Evolutionary conservation across 2,329 filamentous ascomycete genomes (phyloP).

Genomic region (Penicillium sclerotiorum): DNA sequence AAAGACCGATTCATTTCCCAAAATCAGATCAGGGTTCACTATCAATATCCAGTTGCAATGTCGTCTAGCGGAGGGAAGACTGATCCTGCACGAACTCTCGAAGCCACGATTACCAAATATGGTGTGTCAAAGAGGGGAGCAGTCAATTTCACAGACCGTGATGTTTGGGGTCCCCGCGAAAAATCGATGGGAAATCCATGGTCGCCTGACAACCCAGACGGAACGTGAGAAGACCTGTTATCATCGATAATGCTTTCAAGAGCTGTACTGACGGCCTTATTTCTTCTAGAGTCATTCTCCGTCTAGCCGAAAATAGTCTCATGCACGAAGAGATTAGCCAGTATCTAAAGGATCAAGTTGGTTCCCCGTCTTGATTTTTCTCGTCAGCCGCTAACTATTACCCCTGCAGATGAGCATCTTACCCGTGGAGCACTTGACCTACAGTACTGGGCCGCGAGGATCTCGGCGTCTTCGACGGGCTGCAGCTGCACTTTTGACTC

Average conservation of each 20-base stretch:
- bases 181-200: constrained; percentile 16
- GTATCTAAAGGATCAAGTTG: constrained; percentile 9
- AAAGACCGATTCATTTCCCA: no score
- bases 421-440: constrained; percentile 25
- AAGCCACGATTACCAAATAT: neutral
- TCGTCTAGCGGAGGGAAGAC: neutral
- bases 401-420: neutral
- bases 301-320: constrained; percentile 16
- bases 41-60: no score
- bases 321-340: constrained; percentile 11
- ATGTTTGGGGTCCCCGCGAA: constrained; percentile 14
- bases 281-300: constrained; percentile 13
- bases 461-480: constrained; percentile 27
- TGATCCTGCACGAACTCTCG: neutral
- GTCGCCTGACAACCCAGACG: constrained; percentile 8
- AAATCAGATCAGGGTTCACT: no score
- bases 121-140: neutral
- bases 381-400: neutral
- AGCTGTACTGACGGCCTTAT: no score
- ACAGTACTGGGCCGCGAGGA: constrained; percentile 31
- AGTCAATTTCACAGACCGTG: constrained; percentile 1
- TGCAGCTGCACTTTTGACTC: constrained; percentile 26
- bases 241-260: no score
- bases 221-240: no score
- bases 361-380: neutral